phyloP scores from a whole-genome alignment of 164 flowering plant genomes.

The Stephania japonica region DNA sequence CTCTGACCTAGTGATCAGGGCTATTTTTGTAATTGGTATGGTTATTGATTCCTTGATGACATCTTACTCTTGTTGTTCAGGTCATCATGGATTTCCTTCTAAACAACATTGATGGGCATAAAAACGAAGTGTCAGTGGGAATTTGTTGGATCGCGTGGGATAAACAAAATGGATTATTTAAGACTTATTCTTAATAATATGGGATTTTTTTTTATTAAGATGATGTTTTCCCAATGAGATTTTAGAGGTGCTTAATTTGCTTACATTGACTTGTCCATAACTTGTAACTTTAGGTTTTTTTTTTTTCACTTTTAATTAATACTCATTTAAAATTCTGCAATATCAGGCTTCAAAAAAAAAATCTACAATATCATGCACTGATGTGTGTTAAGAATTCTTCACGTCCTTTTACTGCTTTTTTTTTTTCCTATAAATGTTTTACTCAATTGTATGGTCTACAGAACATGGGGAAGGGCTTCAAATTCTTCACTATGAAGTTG shows the following conservation, averaged over 20 bases:
- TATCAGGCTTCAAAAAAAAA: no score
- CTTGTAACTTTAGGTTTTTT: neutral
- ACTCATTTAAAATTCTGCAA: neutral
- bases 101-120: neutral
- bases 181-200: neutral
- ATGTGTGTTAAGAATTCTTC: neutral
- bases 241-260: neutral
- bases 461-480: constrained; percentile 98
- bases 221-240: neutral
- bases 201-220: neutral
- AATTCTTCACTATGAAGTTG: constrained; percentile 90
- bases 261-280: neutral
- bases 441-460: constrained; percentile 23
- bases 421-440: neutral
- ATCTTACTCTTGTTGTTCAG: no score
- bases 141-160: neutral
- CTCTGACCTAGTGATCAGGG: no score
- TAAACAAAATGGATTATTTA: neutral
- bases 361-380: neutral
- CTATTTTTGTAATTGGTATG: no score
- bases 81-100: no score
- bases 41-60: no score
- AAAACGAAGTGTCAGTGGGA: neutral
- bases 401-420: neutral
- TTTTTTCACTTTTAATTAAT: neutral